Base-by-base conservation (phyloP, 805 yeast species). In the Maudiozyma saulgeensis region DNA sequence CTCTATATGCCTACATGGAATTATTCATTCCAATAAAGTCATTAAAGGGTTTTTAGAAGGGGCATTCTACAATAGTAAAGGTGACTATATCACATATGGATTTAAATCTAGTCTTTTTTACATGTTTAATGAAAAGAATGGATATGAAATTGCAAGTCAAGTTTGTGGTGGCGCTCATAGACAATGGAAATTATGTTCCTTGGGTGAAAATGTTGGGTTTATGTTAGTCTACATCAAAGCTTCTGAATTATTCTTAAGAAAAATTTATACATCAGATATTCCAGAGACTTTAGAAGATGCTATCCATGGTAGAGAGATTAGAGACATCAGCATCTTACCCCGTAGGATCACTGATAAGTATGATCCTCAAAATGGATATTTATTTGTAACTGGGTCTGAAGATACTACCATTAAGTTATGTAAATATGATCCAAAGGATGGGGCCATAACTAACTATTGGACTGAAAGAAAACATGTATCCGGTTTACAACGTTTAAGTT, bases 101-200 rank as follows among this genome's bases (percentile, higher is more conserved):
- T 91, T 93, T 73, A 80, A 81, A 56, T 87, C 93, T 1, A 82
- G 83, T 45, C 69, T 75, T 45, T 89, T 91, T 60, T 84, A 83
- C 58, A 65, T 87, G 21, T 88, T 88, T 82, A 87, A 90, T 63
- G 96, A 87, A 59, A 79, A 89, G 1, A 71, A 75, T 41, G 89
- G 86, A 55, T 72, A 74, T 47, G 96, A 89, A 62, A 62, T 87
- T 2, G 70, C 78, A 44, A 77, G 81, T 50, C 87, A 81, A 53
- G 66, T 74, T 13, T 93, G 98, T 65, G 98, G 98, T 26, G 98
- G 98, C 2, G 79, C 93, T 3, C 96, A 90, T 62, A 74, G 98
- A 51, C 77, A 79, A 51, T 93, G 97, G 96, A 73, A 75, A 34
- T 68, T 85, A 25, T 59, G 67, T 44, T 38, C 47, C 26, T 52